Percentiles rank a stretch among this genome's conserved stretches.
phyloP scores from a whole-genome alignment of 1,284 basidiomycete genomes.

The Naganishia cerealis region DNA sequence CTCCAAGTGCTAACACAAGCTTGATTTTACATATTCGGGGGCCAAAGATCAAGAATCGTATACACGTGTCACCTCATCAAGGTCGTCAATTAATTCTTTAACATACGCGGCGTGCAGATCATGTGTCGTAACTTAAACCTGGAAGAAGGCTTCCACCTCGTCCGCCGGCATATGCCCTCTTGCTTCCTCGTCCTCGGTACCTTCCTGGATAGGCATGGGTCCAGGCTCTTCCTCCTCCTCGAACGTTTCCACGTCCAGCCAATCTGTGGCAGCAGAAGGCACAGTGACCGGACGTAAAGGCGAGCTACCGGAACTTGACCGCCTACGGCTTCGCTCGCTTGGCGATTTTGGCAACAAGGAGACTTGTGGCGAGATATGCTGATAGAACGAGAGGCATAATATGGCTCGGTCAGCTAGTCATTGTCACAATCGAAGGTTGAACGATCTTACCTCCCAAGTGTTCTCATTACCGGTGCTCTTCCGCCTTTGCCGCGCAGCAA shows the following conservation, averaged over 20 bases:
- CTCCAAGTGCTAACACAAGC: too few species aligned
- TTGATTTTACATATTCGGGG: too few species aligned
- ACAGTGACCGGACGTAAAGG: conserved; percentile 78
- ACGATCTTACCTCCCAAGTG: conserved; percentile 79
- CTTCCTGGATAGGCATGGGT: conserved; percentile 63
- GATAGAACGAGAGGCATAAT: conserved; percentile 45
- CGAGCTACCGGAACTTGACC: conserved; percentile 66
- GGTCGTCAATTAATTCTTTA: neutral
- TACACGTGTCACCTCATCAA: neutral
- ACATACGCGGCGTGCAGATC: neutral
- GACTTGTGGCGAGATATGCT: conserved; percentile 94
- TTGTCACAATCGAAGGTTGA: neutral
- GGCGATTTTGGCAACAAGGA: conserved; percentile 84
- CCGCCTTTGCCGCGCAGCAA: conserved; percentile 61
- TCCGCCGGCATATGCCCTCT: conserved; percentile 50
- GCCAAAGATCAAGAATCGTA: too few species aligned
- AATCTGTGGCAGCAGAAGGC: conserved; percentile 66
- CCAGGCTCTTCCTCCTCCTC: conserved; percentile 68
- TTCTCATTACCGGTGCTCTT: conserved; percentile 65
- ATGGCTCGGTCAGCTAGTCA: conserved; percentile 53
- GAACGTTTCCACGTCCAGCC: conserved; percentile 63
- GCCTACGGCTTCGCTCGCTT: conserved; percentile 64
- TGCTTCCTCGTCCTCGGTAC: conserved; percentile 50
- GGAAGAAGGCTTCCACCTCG: conserved; percentile 51
- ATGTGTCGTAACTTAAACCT: conserved; percentile 15